These are phyloP conservation scores for Wickerhamomyces sp. DNA, from an alignment of 1,139 yeast genomes.

Conservation along the genomic window DNA sequence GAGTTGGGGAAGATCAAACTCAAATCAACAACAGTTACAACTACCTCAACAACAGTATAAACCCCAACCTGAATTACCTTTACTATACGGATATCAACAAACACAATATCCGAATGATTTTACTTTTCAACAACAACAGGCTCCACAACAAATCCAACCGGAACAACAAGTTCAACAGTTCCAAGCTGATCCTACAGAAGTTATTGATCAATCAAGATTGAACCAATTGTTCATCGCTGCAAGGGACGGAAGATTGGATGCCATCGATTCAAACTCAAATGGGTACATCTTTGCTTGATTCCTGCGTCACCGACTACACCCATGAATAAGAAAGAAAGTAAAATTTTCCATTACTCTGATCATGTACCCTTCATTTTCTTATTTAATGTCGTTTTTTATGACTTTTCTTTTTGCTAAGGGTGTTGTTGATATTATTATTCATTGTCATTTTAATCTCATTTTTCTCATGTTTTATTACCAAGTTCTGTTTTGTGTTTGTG, in stretches of 20 bases:
- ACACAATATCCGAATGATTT: slow-evolving; percentile 2
- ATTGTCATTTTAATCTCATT: not conserved
- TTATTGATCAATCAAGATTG: slow-evolving; percentile 30
- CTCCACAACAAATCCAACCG: slow-evolving; percentile 10
- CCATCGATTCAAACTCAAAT: slow-evolving; percentile 40
- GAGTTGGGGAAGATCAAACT: slow-evolving; percentile 72
- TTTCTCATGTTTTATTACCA: not conserved
- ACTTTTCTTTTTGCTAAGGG: not conserved
- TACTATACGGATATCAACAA: slow-evolving; percentile 17
- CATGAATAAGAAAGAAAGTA: too few species aligned
- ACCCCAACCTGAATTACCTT: slow-evolving; percentile 21
- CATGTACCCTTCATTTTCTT: not conserved
- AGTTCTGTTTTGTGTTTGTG: not conserved
- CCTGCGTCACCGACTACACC: not conserved
- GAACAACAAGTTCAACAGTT: slow-evolving; percentile 9
- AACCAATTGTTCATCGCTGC: slow-evolving; percentile 43
- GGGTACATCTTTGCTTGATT: slow-evolving; percentile 26
- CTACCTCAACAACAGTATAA: slow-evolving; percentile 12
- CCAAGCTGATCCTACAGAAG: slow-evolving; percentile 13
- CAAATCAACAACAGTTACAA: slow-evolving; percentile 12
- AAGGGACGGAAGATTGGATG: slow-evolving; percentile 42
- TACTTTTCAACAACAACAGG: slow-evolving; percentile 2
- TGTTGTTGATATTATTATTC: not conserved
- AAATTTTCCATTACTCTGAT: not conserved
- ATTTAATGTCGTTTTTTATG: not conserved